Evolutionary conservation across 2,329 filamentous ascomycete species (phyloP), one percentile per base, ranked within the genome.

Genomic region (Sphaerulina populicola): DNA sequence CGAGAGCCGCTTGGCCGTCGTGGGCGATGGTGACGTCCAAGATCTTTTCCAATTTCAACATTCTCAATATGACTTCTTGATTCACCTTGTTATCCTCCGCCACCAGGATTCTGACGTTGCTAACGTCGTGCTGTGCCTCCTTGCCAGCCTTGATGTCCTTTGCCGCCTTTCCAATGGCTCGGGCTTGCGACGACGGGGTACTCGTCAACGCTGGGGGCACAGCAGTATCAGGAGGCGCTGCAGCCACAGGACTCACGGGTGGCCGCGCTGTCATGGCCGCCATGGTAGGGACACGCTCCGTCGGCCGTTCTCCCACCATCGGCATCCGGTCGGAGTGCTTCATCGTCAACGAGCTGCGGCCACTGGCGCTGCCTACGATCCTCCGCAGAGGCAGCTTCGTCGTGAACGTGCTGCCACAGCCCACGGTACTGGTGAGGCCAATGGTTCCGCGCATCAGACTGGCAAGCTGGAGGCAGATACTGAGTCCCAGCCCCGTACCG

Each of bases 391-490:
- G 90, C 23, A 95, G 86, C 18, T 79, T 78, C 78, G 95, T 83
- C 1, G 77, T 90, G 62, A 96, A 95, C 0, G 80, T 85, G 35
- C 86, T 88, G 11, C 90, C 89, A 10, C 81, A 76, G 0, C 84
- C 86, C 10, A 85, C 73, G 5, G 81, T 79, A 62, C 88, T 94
- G 55, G 76, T 78, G 35, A 95, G 72, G 2, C 74, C 74, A 47
- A 96, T 86, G 1, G 73, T 78, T 8, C 90, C 90, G 44, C 83
- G 83, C 88, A 96, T 94, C 12, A 95, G 72, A 11, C 75, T 81
- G 4, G 88, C 86, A 30, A 96, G 73, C 66, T 96, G 90, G 15
- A 86, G 84, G 69, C 88, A 94, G 61, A 96, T 96, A 62, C 86
- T 91, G 48, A 96, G 69, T 1, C 90, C 90, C 2, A 95, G 74